Conservation (phyloP, 805 yeast genomes). For the Candida jianshihensis region DNA sequence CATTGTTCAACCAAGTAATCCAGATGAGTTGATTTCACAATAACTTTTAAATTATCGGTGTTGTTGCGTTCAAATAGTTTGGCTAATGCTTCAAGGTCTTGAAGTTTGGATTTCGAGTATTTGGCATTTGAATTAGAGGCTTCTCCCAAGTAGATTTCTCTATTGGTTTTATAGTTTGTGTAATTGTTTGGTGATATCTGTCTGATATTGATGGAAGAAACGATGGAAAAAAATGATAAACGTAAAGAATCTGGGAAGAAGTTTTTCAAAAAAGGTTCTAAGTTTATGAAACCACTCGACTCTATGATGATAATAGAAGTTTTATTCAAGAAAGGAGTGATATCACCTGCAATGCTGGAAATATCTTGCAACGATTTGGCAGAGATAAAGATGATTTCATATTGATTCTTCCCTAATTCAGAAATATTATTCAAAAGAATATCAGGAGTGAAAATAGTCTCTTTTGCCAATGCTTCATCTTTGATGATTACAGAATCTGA, state of each 20-base stretch:
- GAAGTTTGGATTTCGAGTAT: constrained; percentile 25
- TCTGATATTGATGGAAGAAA: constrained; percentile 17
- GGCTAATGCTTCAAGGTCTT: constrained; percentile 29
- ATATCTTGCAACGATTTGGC: constrained; percentile 46
- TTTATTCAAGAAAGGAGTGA: constrained; percentile 31
- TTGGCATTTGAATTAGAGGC: constrained; percentile 36
- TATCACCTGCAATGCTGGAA: constrained; percentile 32
- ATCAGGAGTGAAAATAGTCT: constrained; percentile 24
- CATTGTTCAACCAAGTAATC: constrained; percentile 73
- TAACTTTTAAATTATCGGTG: constrained; percentile 40
- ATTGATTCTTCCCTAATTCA: constrained; percentile 17
- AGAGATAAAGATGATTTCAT: constrained; percentile 41
- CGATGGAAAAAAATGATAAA: constrained; percentile 17
- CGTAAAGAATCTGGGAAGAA: constrained; percentile 35
- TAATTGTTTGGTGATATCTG: constrained; percentile 8
- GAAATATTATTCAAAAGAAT: not conserved
- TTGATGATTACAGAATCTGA: constrained; percentile 3
- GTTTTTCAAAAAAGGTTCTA: constrained; percentile 66
- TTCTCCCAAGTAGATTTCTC: constrained; percentile 31
- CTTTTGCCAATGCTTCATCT: constrained; percentile 23
- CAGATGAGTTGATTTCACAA: constrained; percentile 32
- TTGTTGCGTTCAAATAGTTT: constrained; percentile 28
- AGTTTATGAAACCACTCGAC: constrained; percentile 62
- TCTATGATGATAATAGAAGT: constrained; percentile 56
- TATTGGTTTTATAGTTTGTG: constrained; percentile 15